Base-by-base conservation (phyloP, 148 eudicot genomes). In the Diospyros lotus region DNA sequence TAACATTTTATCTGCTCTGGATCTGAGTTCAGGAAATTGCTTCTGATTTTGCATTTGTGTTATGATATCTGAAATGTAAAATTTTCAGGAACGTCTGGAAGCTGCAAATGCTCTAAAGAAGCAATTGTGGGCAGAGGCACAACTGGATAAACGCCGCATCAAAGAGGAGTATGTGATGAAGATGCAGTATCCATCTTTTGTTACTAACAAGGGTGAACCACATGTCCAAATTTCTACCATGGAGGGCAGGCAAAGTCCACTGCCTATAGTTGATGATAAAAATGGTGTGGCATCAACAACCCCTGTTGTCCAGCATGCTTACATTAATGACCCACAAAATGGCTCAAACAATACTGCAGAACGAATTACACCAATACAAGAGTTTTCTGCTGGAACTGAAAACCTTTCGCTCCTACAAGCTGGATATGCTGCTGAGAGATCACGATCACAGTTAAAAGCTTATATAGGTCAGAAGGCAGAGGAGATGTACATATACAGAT, bases 101-200 rank as follows among this genome's bases (percentile, higher is more conserved):
- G 91, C 96, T 40, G 97, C 98, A 68, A 87, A 77, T 79, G 86
- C 91, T 42, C 80, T 92, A 60, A 94, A 92, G 86, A 94, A 94
- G 88, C 98, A 94, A 80, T 92, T 94, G 92, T 94, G 92, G 97
- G 92, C 97, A 3, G 98, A 92, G 79, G 93, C 89, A 63, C 96
- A 92, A 77, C 82, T 90, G 60, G 96, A 90, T 64, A 94, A 90
- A 73, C 93, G 97, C 14, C 87, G 94, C 46, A 58, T 90, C 82
- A 94, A 88, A 78, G 98, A 92, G 78, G 97, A 94, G 69, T 82
- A 58, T 77, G 64, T 71, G 67, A 73, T 75, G 76, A 94, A 82
- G 84, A 59, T 83, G 38, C 92, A 88, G 38, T 81, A 84, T 83
- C 40, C 87, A 50, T 63, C 88, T 56, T 71, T 64, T 71, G 39